Evolutionary conservation across 2,329 filamentous ascomycete species (phyloP).

Genomic region (Aspergillus calidoustus): DNA sequence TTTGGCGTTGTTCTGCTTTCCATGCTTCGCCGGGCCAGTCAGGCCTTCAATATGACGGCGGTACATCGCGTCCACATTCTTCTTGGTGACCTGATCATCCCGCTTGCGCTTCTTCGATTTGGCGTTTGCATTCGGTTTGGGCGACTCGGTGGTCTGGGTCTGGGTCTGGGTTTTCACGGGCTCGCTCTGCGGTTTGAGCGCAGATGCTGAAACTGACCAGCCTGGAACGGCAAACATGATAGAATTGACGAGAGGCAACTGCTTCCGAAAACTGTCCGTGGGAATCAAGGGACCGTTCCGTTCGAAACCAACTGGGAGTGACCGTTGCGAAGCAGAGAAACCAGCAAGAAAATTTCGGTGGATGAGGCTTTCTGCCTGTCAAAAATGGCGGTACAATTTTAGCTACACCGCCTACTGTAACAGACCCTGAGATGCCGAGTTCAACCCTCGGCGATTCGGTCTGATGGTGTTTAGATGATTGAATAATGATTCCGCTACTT

Average conservation of each 20-base stretch:
- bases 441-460: too few relatives aligned
- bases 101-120: constrained; percentile 59
- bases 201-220: constrained; percentile 78
- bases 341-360: constrained; percentile 12
- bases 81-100: constrained; percentile 59
- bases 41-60: constrained; percentile 77
- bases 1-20: constrained; percentile 40
- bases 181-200: constrained; percentile 71
- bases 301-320: background rate
- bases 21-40: constrained; percentile 36
- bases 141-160: constrained; percentile 38
- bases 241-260: background rate
- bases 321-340: background rate
- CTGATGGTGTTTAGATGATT: too few relatives aligned
- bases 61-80: constrained; percentile 79
- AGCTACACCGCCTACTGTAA: background rate
- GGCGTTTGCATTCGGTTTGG: constrained; percentile 29
- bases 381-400: constrained; percentile 1
- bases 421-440: too few relatives aligned
- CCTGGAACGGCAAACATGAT: constrained; percentile 88
- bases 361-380: constrained; percentile 5
- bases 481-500: too few relatives aligned
- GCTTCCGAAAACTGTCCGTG: background rate
- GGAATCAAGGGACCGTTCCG: background rate
- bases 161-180: constrained; percentile 64